Evolutionary conservation across 2,329 filamentous ascomycete genomes (phyloP).

Genomic region (Ceratocystiopsis sp.): DNA sequence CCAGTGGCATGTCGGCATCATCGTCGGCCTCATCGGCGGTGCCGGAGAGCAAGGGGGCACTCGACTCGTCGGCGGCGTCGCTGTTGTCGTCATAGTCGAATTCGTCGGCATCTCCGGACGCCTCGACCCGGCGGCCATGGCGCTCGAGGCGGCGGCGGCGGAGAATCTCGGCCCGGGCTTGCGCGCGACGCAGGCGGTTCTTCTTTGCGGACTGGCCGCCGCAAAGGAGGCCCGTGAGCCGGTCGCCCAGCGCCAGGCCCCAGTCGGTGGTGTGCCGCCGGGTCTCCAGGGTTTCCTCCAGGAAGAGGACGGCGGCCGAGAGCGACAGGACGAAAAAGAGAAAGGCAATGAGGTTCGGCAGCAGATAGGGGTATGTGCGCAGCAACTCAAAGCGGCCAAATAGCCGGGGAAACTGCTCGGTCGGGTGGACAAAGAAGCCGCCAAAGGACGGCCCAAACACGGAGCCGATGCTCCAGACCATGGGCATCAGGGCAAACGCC

Average conservation of each 20-base stretch:
- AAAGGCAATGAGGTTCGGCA: conserved; percentile 70
- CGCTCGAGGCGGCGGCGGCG: too few relatives aligned
- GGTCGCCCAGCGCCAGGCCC: conserved; percentile 56
- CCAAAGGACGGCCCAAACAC: conserved; percentile 82
- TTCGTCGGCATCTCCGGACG: too few relatives aligned
- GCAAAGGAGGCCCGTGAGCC: conserved; percentile 29
- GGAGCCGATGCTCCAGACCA: conserved; percentile 73
- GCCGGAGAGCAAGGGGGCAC: too few relatives aligned
- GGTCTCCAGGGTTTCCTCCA: conserved; percentile 68
- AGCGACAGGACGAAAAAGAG: conserved; percentile 66
- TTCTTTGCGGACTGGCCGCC: conserved; percentile 1
- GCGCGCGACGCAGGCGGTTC: too few relatives aligned
- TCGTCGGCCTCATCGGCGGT: too few relatives aligned
- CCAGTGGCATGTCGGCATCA: too few relatives aligned
- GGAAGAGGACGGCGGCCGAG: conserved; percentile 56
- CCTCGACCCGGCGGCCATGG: too few relatives aligned
- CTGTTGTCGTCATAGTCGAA: too few relatives aligned
- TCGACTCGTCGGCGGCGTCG: too few relatives aligned
- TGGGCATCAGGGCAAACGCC: conserved; percentile 85
- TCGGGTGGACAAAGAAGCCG: conserved; percentile 69
- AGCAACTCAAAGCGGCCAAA: conserved; percentile 55
- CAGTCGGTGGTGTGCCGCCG: conserved; percentile 54
- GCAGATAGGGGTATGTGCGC: conserved; percentile 58
- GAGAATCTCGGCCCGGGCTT: too few relatives aligned
- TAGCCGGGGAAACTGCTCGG: conserved; percentile 51